Evolutionary conservation across 148 eudicot species (phyloP).

Genomic region (Nepenthes gracilis): DNA sequence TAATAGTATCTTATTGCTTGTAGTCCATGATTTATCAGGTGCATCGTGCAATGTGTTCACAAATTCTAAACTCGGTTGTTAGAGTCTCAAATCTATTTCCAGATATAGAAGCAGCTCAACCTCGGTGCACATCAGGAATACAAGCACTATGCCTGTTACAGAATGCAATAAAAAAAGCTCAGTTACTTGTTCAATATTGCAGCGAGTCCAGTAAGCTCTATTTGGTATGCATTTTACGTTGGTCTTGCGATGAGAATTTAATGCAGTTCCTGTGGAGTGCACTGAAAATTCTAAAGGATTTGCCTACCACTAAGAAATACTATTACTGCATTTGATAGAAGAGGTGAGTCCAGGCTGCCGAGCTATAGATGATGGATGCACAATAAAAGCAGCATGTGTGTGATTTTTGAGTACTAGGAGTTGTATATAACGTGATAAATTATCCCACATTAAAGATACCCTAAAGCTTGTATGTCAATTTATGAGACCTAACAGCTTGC

Average conservation of each 20-base stretch:
- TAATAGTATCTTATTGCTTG: not conserved
- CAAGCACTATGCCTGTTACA: conserved; percentile 56
- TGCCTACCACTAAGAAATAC: not conserved
- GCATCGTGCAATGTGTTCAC: conserved; percentile 64
- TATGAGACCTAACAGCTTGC: too few species aligned
- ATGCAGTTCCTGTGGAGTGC: not conserved
- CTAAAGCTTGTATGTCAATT: too few species aligned
- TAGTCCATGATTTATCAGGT: conserved; percentile 39
- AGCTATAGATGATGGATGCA: too few species aligned
- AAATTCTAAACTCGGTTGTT: conserved; percentile 34
- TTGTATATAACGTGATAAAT: too few species aligned
- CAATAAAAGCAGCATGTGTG: too few species aligned
- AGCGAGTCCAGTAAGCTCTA: conserved; percentile 72
- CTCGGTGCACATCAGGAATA: conserved; percentile 66
- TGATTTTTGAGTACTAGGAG: too few species aligned
- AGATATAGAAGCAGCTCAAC: conserved; percentile 68
- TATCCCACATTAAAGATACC: too few species aligned
- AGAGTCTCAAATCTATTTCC: conserved; percentile 39
- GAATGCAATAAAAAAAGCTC: conserved; percentile 46
- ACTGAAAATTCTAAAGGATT: not conserved
- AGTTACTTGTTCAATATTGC: conserved; percentile 43
- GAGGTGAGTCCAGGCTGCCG: too few species aligned
- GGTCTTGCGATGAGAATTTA: not conserved
- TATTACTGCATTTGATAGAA: too few species aligned
- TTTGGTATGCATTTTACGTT: conserved; percentile 40